phyloP scores from a whole-genome alignment of 768 basidiomycete genomes.

The Hortiboletus flavorubellus region DNA sequence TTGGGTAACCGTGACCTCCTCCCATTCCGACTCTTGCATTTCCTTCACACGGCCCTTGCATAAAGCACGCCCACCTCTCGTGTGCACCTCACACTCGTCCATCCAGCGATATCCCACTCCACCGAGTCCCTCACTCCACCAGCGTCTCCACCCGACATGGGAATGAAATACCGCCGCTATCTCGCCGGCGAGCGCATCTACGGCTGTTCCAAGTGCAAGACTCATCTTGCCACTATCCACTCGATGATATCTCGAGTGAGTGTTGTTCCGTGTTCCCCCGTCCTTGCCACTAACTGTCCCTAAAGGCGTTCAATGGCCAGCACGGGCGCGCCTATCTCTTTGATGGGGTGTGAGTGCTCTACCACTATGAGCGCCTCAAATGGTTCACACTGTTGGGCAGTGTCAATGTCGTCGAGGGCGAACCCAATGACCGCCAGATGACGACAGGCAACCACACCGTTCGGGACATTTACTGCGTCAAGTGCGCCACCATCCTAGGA shows the following conservation, averaged over 20 bases:
- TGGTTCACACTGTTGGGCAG: slow-evolving; percentile 38
- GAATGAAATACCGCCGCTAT: slow-evolving; percentile 87
- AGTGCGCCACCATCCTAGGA: slow-evolving; percentile 82
- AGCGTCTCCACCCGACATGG: slow-evolving; percentile 49
- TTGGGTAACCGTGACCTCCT: slow-evolving; percentile 2
- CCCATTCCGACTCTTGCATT: slow-evolving; percentile 10
- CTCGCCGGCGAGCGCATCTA: slow-evolving; percentile 83
- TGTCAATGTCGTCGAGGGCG: slow-evolving; percentile 89
- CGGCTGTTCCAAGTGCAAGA: slow-evolving; percentile 82
- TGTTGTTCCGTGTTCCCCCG: slow-evolving; percentile 5
- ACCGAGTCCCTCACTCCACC: background rate
- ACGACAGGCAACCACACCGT: slow-evolving; percentile 96
- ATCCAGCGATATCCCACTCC: slow-evolving; percentile 2
- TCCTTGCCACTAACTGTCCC: slow-evolving; percentile 14
- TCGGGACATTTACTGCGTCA: slow-evolving; percentile 90
- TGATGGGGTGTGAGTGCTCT: slow-evolving; percentile 75
- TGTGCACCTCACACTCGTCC: background rate
- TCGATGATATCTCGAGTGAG: slow-evolving; percentile 86
- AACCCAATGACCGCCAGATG: slow-evolving; percentile 91
- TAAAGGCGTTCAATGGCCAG: slow-evolving; percentile 93
- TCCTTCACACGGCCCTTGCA: slow-evolving; percentile 30
- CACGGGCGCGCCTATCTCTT: slow-evolving; percentile 95
- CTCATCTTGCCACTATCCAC: slow-evolving; percentile 88
- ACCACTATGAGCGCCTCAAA: slow-evolving; percentile 8
- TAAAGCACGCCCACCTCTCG: slow-evolving; percentile 21